These are phyloP conservation scores for Phytophthora nicotianae DNA, from an alignment of 352 stramenopile species.

Conservation along the genomic window DNA sequence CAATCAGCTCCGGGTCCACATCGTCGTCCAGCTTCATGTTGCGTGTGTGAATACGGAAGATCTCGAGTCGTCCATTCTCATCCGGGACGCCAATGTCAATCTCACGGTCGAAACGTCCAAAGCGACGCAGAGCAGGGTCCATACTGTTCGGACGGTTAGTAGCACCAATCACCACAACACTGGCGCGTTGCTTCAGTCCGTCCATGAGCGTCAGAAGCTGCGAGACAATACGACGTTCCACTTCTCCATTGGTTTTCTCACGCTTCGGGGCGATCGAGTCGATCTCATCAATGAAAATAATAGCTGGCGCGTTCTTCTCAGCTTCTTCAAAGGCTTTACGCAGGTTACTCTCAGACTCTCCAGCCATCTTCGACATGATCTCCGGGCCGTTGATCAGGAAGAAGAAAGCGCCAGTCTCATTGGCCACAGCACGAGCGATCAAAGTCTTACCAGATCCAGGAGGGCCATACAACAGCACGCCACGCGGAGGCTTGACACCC, in stretches of 20 bases:
- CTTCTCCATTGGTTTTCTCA: slow-evolving; percentile 99
- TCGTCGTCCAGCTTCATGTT: slow-evolving; percentile 99
- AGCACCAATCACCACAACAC: slow-evolving; percentile 98
- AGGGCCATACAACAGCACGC: slow-evolving; percentile 99
- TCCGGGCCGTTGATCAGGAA: slow-evolving; percentile 99
- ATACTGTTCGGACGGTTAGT: slow-evolving; percentile 99
- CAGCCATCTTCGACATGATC: slow-evolving; percentile 99
- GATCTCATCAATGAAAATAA: slow-evolving; percentile 99
- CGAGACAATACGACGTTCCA: slow-evolving; percentile 98
- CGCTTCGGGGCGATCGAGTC: slow-evolving; percentile 98
- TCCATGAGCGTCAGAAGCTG: slow-evolving; percentile 99
- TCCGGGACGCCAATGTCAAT: slow-evolving; percentile 99
- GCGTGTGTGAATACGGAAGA: slow-evolving; percentile 99
- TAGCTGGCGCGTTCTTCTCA: slow-evolving; percentile 99
- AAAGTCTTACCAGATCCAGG: slow-evolving; percentile 99
- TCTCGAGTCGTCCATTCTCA: slow-evolving; percentile 98
- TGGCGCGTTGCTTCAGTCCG: slow-evolving; percentile 91
- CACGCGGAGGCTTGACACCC: slow-evolving; percentile 98
- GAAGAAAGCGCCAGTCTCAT: slow-evolving; percentile 99
- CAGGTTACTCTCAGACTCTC: slow-evolving; percentile 93
- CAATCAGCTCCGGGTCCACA: slow-evolving; percentile 98
- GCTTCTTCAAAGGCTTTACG: slow-evolving; percentile 99
- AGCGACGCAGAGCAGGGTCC: slow-evolving; percentile 97
- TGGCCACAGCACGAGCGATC: slow-evolving; percentile 98
- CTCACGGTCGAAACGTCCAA: slow-evolving; percentile 98